These are phyloP conservation scores for Biscutella auriculata DNA, from an alignment of 441 rosid genomes.

Conservation along the genomic window DNA sequence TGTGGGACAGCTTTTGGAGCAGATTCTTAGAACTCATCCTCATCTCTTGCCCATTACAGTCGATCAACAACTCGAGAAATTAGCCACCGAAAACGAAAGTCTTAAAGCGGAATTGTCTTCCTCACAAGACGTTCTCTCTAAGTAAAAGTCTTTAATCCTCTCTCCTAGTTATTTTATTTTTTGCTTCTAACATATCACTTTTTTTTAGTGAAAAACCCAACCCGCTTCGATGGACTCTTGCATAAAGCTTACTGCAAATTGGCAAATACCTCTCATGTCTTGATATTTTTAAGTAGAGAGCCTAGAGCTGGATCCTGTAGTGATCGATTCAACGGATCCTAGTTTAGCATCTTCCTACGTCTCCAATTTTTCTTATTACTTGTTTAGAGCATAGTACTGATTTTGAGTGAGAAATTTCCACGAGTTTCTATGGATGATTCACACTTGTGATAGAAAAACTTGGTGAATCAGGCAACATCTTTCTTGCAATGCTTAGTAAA, in stretches of 20 bases:
- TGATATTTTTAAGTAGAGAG: too few species aligned
- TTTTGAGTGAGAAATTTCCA: neutral
- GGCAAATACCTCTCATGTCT: too few species aligned
- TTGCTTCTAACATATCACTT: neutral
- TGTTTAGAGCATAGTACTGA: too few species aligned
- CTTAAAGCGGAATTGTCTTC: slow-evolving; percentile 29
- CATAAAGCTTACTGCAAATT: too few species aligned
- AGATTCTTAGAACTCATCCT: slow-evolving; percentile 76
- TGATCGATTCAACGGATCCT: too few species aligned
- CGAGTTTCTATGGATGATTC: neutral
- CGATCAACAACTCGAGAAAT: slow-evolving; percentile 82
- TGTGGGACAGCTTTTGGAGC: slow-evolving; percentile 68
- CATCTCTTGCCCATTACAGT: slow-evolving; percentile 64
- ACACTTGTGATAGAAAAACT: neutral
- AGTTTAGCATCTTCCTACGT: too few species aligned
- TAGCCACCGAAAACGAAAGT: slow-evolving; percentile 46
- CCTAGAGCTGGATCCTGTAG: too few species aligned
- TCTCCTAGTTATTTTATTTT: too few species aligned
- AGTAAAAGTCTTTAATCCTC: too few species aligned
- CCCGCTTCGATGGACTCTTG: too few species aligned
- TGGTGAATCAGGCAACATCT: neutral
- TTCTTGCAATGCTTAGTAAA: neutral
- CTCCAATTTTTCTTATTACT: too few species aligned
- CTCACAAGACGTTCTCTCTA: slow-evolving; percentile 51
- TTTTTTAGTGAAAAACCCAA: too few species aligned